Conservation (phyloP, 257 asterid genomes). For the Gynochthodes officinalis region DNA sequence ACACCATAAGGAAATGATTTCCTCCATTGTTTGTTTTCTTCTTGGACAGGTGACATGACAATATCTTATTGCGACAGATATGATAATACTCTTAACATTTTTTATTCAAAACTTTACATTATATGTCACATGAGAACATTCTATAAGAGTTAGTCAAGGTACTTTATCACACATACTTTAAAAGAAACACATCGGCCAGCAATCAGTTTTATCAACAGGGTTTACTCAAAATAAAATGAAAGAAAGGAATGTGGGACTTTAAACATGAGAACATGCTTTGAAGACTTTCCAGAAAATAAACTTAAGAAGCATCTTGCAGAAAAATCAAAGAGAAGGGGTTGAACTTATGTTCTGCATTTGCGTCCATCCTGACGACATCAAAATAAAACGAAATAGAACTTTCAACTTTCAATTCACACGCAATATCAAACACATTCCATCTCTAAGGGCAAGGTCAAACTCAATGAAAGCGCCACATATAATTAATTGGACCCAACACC, state of each 20-base stretch:
- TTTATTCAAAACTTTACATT: too few relatives aligned
- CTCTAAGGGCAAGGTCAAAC: not conserved
- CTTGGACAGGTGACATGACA: too few relatives aligned
- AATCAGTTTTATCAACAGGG: too few relatives aligned
- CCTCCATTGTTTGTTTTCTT: not conserved
- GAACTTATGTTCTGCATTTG: not conserved
- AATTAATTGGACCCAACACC: not conserved
- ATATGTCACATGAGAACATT: too few relatives aligned
- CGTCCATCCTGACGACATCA: not conserved
- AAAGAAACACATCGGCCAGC: too few relatives aligned
- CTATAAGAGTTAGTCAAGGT: too few relatives aligned
- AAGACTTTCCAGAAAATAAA: conserved; percentile 6
- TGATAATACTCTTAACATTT: too few relatives aligned
- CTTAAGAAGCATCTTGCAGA: not conserved
- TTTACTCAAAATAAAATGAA: not conserved
- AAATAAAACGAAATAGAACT: not conserved
- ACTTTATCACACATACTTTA: too few relatives aligned
- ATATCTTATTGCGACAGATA: too few relatives aligned
- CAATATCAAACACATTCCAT: not conserved
- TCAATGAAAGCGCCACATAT: not conserved
- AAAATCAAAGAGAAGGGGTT: not conserved
- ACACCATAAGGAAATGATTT: not conserved
- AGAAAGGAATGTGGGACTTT: not conserved
- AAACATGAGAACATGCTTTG: not conserved
- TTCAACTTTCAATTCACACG: not conserved